Conservation (phyloP, 2,329 filamentous ascomycete genomes). For the Capronia epimyces region DNA sequence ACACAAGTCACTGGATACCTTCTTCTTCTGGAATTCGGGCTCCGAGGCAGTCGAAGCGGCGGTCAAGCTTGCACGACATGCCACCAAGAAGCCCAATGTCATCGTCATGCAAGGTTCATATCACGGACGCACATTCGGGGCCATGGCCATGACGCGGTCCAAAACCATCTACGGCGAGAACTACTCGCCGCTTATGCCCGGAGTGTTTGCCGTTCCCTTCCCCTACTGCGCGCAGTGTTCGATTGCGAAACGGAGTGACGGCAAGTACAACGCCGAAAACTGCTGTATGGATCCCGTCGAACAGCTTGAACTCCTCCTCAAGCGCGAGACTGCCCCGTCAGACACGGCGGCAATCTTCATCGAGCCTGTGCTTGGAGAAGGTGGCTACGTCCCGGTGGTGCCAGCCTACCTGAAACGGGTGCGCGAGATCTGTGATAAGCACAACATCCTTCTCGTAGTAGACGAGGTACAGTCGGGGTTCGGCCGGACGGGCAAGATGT, state of each 20-base stretch:
- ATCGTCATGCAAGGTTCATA: slow-evolving; percentile 38
- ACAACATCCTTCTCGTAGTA: slow-evolving; percentile 41
- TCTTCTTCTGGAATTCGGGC: slow-evolving; percentile 40
- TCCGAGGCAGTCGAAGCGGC: slow-evolving; percentile 36
- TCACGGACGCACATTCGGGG: slow-evolving; percentile 36
- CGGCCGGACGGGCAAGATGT: slow-evolving; percentile 43
- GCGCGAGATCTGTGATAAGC: slow-evolving; percentile 40
- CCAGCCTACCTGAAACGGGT: slow-evolving; percentile 35
- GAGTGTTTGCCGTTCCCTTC: slow-evolving; percentile 37
- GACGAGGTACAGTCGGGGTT: slow-evolving; percentile 45
- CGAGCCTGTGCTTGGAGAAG: slow-evolving; percentile 36
- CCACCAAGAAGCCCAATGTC: slow-evolving; percentile 37
- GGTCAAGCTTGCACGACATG: slow-evolving; percentile 36
- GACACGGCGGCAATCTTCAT: slow-evolving; percentile 37
- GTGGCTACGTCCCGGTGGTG: slow-evolving; percentile 35
- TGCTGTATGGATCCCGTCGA: slow-evolving; percentile 38
- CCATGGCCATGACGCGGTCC: slow-evolving; percentile 35
- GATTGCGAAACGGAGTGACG: slow-evolving; percentile 29
- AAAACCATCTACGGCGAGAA: slow-evolving; percentile 37
- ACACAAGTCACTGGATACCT: slow-evolving; percentile 35
- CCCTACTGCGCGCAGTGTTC: slow-evolving; percentile 39
- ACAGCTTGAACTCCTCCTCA: slow-evolving; percentile 35
- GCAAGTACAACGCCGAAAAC: slow-evolving; percentile 34
- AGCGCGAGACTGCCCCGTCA: slow-evolving; percentile 33
- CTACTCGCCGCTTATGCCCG: slow-evolving; percentile 37